Conservation (phyloP, 768 basidiomycete genomes). For the Nidula microcarpa region DNA sequence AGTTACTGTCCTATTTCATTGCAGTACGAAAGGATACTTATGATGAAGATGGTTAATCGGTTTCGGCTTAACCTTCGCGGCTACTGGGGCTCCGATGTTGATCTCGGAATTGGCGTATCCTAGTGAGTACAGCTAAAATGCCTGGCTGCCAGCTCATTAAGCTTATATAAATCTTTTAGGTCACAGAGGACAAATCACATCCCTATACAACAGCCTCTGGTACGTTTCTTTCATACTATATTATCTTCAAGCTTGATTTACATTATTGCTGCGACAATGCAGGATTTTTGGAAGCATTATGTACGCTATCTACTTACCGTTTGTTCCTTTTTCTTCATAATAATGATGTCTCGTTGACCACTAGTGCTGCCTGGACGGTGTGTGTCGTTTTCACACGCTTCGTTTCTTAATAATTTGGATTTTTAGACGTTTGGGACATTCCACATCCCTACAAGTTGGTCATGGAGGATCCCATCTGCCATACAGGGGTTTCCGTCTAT, state of each 20-base stretch:
- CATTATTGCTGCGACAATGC: too few relatives aligned
- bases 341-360: background rate
- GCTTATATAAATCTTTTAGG: slow-evolving; percentile 2
- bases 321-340: background rate
- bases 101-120: slow-evolving; percentile 18
- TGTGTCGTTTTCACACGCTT: background rate
- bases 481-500: slow-evolving; percentile 25
- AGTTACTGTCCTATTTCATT: background rate
- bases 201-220: slow-evolving; percentile 19
- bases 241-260: background rate
- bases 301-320: background rate
- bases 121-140: slow-evolving; percentile 2
- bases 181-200: slow-evolving; percentile 12
- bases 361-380: background rate
- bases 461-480: slow-evolving; percentile 25
- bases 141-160: background rate
- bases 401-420: background rate
- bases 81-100: slow-evolving; percentile 15
- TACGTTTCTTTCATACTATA: background rate
- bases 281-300: background rate
- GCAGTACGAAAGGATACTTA: background rate
- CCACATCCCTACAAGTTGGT: slow-evolving; percentile 22
- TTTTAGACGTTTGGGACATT: slow-evolving; percentile 20
- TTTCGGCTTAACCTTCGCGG: slow-evolving; percentile 16
- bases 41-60: slow-evolving; percentile 6